A percentile compares a stretch with the other conserved stretches of the same genome.
phyloP scores from a whole-genome alignment of 495 filamentous ascomycete species.

The Penicillium daleae region DNA sequence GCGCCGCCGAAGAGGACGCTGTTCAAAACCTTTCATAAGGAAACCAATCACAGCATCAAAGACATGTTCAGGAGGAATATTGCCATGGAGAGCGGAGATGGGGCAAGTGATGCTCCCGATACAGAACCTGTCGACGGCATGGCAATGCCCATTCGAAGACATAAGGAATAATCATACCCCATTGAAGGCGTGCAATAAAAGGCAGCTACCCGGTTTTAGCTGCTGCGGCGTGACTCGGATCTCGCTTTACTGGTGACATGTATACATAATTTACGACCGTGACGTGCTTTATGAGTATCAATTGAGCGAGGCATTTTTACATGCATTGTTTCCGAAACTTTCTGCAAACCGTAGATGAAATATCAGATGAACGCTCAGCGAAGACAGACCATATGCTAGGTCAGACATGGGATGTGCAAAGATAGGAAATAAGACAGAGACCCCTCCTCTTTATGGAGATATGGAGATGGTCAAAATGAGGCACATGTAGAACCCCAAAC shows the following conservation, averaged over 20 bases:
- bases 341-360: conserved; percentile 32
- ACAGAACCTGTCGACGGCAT: neutral
- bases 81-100: neutral
- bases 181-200: neutral
- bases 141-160: conserved; percentile 23
- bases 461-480: conserved; percentile 15
- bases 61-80: conserved; percentile 13
- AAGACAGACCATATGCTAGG: conserved; percentile 25
- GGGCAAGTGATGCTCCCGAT: neutral
- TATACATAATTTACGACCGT: conserved; percentile 12
- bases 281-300: conserved; percentile 17
- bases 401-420: conserved; percentile 26
- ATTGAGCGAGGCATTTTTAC: conserved; percentile 14
- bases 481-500: conserved; percentile 21
- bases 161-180: conserved; percentile 7
- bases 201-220: neutral
- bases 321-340: conserved; percentile 31
- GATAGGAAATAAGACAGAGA: conserved; percentile 6
- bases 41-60: conserved; percentile 25
- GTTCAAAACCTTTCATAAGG: conserved; percentile 48
- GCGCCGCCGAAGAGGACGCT: conserved; percentile 59
- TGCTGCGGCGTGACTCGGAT: neutral
- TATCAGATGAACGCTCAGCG: conserved; percentile 40
- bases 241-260: neutral
- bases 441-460: conserved; percentile 22